phyloP scores from a whole-genome alignment of 2,329 filamentous ascomycete species.

The Penicillium sp. region DNA sequence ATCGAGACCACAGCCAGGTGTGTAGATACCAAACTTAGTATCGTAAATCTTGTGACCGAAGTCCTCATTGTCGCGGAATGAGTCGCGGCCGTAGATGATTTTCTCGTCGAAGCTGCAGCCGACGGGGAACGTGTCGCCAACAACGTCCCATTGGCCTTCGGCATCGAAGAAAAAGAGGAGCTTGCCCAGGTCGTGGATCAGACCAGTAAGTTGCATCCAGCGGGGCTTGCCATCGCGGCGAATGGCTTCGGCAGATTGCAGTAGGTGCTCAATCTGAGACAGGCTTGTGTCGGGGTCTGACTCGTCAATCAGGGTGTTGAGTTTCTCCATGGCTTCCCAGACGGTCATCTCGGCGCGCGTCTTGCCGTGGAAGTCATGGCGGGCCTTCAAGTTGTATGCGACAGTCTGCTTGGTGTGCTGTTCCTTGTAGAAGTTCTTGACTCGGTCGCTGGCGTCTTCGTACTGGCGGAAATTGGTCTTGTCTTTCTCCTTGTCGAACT shows the following conservation, averaged over 20 bases:
- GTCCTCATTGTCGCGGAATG: slow-evolving; percentile 76
- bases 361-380: slow-evolving; percentile 66
- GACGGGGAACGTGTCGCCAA: slow-evolving; percentile 59
- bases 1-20: slow-evolving; percentile 73
- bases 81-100: slow-evolving; percentile 75
- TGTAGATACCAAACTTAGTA: slow-evolving; percentile 77
- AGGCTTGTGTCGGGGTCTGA: slow-evolving; percentile 86
- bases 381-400: slow-evolving; percentile 77
- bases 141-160: slow-evolving; percentile 90
- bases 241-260: slow-evolving; percentile 87
- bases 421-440: slow-evolving; percentile 81
- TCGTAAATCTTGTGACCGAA: slow-evolving; percentile 67
- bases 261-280: slow-evolving; percentile 83
- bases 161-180: slow-evolving; percentile 60
- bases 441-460: slow-evolving; percentile 75
- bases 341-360: slow-evolving; percentile 74
- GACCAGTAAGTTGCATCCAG: slow-evolving; percentile 50
- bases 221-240: slow-evolving; percentile 63
- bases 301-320: slow-evolving; percentile 87
- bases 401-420: slow-evolving; percentile 60
- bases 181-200: slow-evolving; percentile 50
- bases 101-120: slow-evolving; percentile 57
- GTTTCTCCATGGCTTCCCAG: slow-evolving; percentile 90
- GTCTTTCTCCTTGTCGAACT: slow-evolving; percentile 73
- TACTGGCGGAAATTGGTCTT: slow-evolving; percentile 81